Base-by-base conservation (phyloP, 805 yeast species). In the Wickerhamomyces bovis region DNA sequence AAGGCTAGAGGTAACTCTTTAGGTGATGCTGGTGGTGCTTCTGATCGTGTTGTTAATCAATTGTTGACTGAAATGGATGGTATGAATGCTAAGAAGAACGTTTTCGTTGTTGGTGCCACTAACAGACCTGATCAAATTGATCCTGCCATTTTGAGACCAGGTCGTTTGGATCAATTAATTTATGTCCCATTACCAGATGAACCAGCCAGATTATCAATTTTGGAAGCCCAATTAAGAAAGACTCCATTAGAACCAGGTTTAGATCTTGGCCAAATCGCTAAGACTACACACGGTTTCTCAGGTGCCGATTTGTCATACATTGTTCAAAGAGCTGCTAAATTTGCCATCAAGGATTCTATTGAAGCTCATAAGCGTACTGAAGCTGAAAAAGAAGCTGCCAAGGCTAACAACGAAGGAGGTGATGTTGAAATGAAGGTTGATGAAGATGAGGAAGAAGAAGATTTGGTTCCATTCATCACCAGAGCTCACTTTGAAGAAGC, bases 41-140 rank as follows among this genome's bases (percentile, higher is more conserved):
- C 94, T 45, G 97, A 90, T 72, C 83, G 96, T 69, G 97, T 90
- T 53, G 97, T 90, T 44, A 90, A 92, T 71, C 97, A 90, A 73
- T 78, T 90, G 65, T 78, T 90, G 67, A 89, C 97, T 9, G 96
- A 90, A 73, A 94, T 94, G 99, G 99, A 94, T 71, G 99, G 99
- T 81, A 94, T 94, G 99, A 94, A 94, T 66, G 96, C 97, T 53
- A 94, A 94, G 77, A 94, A 94, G 83, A 94, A 94, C 64, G 99
- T 94, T 33, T 94, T 94, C 64, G 97, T 94, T 47, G 89, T 94
- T 72, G 99, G 99, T 72, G 99, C 99, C 38, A 94, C 99, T 47
- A 94, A 94, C 73, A 83, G 99, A 76, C 99, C 99, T 38, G 99
- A 95, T 69, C 98, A 94, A 75, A 94, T 94, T 58, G 99, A 94